A percentile compares a stretch with the other conserved stretches of the same genome.
phyloP scores from a whole-genome alignment of 2,329 filamentous ascomycete genomes.

The Xylariaceae sp. region DNA sequence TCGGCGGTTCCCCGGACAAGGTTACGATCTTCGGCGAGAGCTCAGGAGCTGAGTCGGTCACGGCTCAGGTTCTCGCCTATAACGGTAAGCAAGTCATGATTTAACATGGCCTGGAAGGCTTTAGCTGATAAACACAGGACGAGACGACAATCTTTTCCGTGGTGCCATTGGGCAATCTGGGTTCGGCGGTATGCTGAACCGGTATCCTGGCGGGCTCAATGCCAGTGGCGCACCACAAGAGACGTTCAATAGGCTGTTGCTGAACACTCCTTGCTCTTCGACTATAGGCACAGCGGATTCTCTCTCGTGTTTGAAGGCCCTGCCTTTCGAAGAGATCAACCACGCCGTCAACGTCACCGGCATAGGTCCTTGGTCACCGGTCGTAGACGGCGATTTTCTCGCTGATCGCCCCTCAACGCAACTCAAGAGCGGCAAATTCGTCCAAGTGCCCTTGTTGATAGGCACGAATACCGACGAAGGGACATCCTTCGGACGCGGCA shows the following conservation, averaged over 20 bases:
- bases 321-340: conserved; percentile 40
- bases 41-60: conserved; percentile 52
- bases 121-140: conserved; percentile 36
- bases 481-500: conserved; percentile 26
- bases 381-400: conserved; percentile 43
- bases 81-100: conserved; percentile 33
- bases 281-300: conserved; percentile 36
- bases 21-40: conserved; percentile 56
- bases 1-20: conserved; percentile 48
- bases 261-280: conserved; percentile 38
- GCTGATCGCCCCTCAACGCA: conserved; percentile 32
- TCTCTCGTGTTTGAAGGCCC: conserved; percentile 37
- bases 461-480: conserved; percentile 45
- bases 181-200: conserved; percentile 43
- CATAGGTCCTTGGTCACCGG: conserved; percentile 31
- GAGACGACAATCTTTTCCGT: conserved; percentile 32
- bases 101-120: not conserved
- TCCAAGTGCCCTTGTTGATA: conserved; percentile 40
- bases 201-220: conserved; percentile 41
- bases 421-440: conserved; percentile 36
- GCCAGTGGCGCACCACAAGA: conserved; percentile 38
- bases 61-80: conserved; percentile 53
- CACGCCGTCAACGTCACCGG: conserved; percentile 28
- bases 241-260: conserved; percentile 39
- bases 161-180: conserved; percentile 50